Conservation (phyloP, 805 yeast species). For the Dipodascopsis uninucleata region DNA sequence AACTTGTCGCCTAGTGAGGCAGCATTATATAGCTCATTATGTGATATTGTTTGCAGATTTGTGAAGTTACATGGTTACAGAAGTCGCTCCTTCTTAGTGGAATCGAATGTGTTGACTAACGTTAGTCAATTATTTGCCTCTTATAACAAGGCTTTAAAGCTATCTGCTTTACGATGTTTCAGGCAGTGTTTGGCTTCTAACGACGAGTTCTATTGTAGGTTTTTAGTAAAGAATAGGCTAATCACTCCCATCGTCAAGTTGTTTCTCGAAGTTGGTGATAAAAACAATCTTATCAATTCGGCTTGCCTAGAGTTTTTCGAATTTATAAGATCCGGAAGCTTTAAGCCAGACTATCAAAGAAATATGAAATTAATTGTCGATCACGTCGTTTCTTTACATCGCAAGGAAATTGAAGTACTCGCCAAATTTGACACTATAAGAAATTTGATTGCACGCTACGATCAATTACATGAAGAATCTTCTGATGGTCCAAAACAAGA, state of each 20-base stretch:
- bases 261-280: conserved; percentile 46
- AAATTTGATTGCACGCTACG: conserved; percentile 14
- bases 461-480: conserved; percentile 10
- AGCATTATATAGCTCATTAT: conserved; percentile 51
- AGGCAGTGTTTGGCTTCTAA: conserved; percentile 59
- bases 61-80: conserved; percentile 57
- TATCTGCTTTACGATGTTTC: conserved; percentile 67
- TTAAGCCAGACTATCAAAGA: conserved; percentile 23
- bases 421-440: conserved; percentile 32
- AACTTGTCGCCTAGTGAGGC: conserved; percentile 8
- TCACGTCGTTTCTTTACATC: conserved; percentile 36
- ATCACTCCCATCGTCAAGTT: conserved; percentile 49
- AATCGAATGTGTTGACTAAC: conserved; percentile 55
- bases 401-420: conserved; percentile 35
- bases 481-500: conserved; percentile 1
- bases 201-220: conserved; percentile 57
- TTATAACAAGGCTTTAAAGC: conserved; percentile 42
- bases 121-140: conserved; percentile 48
- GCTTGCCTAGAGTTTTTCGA: conserved; percentile 68
- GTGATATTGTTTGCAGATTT: conserved; percentile 70
- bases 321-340: conserved; percentile 35
- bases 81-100: conserved; percentile 61
- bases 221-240: conserved; percentile 54
- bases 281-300: conserved; percentile 67
- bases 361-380: conserved; percentile 34